Base-by-base conservation (phyloP, 805 yeast species). In the Vanderwaltozyma verrucispora region DNA sequence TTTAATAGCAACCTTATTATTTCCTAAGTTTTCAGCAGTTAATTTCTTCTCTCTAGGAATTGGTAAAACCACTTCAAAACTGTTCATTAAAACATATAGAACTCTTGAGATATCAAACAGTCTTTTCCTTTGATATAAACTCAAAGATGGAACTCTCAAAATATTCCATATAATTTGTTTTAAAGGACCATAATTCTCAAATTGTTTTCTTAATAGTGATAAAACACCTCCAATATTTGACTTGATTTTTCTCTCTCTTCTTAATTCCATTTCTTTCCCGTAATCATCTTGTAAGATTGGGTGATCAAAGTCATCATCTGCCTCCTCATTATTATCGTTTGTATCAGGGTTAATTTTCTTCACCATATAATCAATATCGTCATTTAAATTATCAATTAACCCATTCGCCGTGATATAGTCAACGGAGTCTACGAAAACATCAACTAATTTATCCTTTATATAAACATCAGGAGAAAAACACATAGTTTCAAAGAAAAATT, bases 331-430 rank as follows among this genome's bases (percentile, higher is more conserved):
- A 29, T 37, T 34, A 27, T 18, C n/a, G n/a, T n/a, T 18, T 13
- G 27, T 36, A 28, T 49, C 44, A 4, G 60, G 54, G 28, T 49
- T 52, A 11, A 54, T 47, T 28, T 41, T 46, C 15, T 49, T 46
- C 3, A 39, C 39, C 29, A 63, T 44, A 3, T 66, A 58, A 13
- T 62, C 59, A 48, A 80, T 69, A 47, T 82, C 92, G 27, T 75
- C 76, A 51, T 80, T 86, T 43, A 80, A 84, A 15, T 77, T 53
- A 13, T 66, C 65, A 1, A 75, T 69, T 1, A 75, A 68, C 2
- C 70, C 69, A 0, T 88, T 86, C 9, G 77, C 57, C 1, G 89
- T 94, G 8, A 85, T 76, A 31, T 67, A 59, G 23, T 92, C 80
- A 7, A 89, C 60, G 1, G 80, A 63, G 4, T 64, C 60, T 12